Percentiles rank a stretch among this genome's conserved stretches.
Evolutionary conservation across 768 basidiomycete genomes (phyloP).

Genomic region (Gymnopilus dilepis): DNA sequence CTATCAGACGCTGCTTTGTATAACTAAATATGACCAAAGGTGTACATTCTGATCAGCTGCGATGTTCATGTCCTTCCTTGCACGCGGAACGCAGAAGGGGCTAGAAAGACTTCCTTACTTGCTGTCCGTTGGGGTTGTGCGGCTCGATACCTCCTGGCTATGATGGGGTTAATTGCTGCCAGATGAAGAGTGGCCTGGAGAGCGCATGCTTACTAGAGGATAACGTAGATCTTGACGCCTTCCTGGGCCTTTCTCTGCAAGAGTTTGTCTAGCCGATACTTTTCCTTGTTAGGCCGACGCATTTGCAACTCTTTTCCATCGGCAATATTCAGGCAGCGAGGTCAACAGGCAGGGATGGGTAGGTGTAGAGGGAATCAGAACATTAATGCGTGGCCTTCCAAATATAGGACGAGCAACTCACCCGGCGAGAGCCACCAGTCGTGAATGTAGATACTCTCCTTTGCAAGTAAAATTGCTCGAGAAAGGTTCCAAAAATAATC

Average conservation of each 20-base stretch:
- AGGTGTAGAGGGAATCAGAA: neutral
- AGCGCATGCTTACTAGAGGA: slow-evolving; percentile 75
- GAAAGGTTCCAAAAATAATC: slow-evolving; percentile 99
- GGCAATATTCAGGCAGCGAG: slow-evolving; percentile 5
- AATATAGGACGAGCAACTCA: slow-evolving; percentile 31
- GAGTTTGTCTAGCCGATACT: slow-evolving; percentile 85
- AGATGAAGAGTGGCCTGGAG: neutral
- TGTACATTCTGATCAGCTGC: slow-evolving; percentile 4
- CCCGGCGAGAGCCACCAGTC: slow-evolving; percentile 98
- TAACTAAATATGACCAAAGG: slow-evolving; percentile 53
- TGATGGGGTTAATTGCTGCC: slow-evolving; percentile 11
- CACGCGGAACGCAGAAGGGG: neutral
- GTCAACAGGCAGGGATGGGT: neutral
- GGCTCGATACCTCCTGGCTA: slow-evolving; percentile 94
- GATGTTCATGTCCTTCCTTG: neutral
- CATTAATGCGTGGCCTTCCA: neutral
- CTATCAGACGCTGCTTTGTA: slow-evolving; percentile 80
- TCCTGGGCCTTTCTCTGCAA: slow-evolving; percentile 91
- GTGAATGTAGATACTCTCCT: slow-evolving; percentile 90
- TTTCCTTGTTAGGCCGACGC: slow-evolving; percentile 82
- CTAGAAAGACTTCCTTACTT: slow-evolving; percentile 53
- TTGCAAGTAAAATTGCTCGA: slow-evolving; percentile 87
- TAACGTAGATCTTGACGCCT: slow-evolving; percentile 95
- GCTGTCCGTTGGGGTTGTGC: slow-evolving; percentile 95
- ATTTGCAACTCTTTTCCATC: slow-evolving; percentile 71